Conservation (phyloP, 2,329 filamentous ascomycete genomes). For the Calonectria hongkongensis region DNA sequence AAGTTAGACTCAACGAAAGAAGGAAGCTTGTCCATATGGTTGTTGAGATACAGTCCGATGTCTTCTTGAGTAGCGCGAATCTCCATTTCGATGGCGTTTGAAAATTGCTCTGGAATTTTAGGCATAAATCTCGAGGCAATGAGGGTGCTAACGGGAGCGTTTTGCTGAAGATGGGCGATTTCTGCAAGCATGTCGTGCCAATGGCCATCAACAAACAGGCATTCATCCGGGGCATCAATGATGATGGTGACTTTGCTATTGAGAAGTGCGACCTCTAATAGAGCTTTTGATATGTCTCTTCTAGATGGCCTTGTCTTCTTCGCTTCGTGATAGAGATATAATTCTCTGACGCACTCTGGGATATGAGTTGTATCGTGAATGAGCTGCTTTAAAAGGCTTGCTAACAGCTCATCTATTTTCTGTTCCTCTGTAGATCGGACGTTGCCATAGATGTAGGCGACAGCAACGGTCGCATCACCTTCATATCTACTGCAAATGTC, state of each 20-base stretch:
- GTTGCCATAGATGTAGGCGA: conserved; percentile 60
- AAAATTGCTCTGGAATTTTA: not conserved
- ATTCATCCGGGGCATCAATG: conserved; percentile 33
- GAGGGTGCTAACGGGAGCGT: not conserved
- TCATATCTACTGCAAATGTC: conserved; percentile 45
- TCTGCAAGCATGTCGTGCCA: not conserved
- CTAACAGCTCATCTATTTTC: conserved; percentile 49
- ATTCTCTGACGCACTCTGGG: not conserved
- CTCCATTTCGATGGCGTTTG: not conserved
- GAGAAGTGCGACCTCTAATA: not conserved
- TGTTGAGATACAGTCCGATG: conserved; percentile 21
- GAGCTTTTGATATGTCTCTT: not conserved
- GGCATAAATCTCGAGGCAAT: conserved; percentile 11
- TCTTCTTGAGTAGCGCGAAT: conserved; percentile 10
- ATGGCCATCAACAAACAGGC: not conserved
- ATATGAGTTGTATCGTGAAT: conserved; percentile 35
- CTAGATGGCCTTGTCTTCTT: conserved; percentile 5
- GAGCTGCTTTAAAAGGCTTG: conserved; percentile 60
- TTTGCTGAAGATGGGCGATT: not conserved
- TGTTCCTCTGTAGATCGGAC: conserved; percentile 55
- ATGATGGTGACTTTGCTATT: conserved; percentile 15
- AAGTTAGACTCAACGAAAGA: not conserved
- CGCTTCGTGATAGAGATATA: not conserved
- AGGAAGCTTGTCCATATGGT: conserved; percentile 13
- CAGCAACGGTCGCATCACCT: conserved; percentile 30